Percentiles rank a stretch among this genome's conserved stretches.
Conservation (phyloP, 1,139 yeast genomes). For the Blastobotrys apis region DNA sequence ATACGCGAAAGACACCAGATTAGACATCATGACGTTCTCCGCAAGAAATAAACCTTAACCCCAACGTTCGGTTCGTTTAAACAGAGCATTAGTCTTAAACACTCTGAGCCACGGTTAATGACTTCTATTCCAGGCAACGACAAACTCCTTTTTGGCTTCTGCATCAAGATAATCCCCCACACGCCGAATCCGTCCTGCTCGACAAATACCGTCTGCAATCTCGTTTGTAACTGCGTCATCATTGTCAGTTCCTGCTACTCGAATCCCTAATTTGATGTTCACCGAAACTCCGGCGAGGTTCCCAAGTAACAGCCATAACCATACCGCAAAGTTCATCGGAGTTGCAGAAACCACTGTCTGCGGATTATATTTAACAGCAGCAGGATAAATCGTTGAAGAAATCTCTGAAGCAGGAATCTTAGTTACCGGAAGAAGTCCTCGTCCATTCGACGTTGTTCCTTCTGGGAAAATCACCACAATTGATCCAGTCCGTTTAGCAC, state of each 20-base stretch:
- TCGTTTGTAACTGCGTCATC: constrained; percentile 18
- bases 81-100: no score
- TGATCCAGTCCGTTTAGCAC: constrained; percentile 26
- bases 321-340: constrained; percentile 19
- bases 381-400: constrained; percentile 26
- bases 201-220: constrained; percentile 27
- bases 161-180: constrained; percentile 34
- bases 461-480: constrained; percentile 36
- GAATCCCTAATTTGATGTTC: constrained; percentile 25
- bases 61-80: no score
- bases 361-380: constrained; percentile 35
- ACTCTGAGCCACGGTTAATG: no score
- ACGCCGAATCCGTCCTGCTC: constrained; percentile 33
- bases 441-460: constrained; percentile 42
- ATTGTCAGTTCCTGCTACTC: constrained; percentile 15
- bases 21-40: no score
- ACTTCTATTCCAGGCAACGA: constrained; percentile 30
- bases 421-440: constrained; percentile 35
- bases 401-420: constrained; percentile 16
- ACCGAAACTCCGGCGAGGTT: constrained; percentile 23
- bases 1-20: no score
- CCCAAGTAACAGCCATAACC: constrained; percentile 14
- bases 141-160: constrained; percentile 32
- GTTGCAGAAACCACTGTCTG: constrained; percentile 27
- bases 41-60: no score